phyloP scores from a whole-genome alignment of 495 filamentous ascomycete species.

The Aspergillus heteromorphus region DNA sequence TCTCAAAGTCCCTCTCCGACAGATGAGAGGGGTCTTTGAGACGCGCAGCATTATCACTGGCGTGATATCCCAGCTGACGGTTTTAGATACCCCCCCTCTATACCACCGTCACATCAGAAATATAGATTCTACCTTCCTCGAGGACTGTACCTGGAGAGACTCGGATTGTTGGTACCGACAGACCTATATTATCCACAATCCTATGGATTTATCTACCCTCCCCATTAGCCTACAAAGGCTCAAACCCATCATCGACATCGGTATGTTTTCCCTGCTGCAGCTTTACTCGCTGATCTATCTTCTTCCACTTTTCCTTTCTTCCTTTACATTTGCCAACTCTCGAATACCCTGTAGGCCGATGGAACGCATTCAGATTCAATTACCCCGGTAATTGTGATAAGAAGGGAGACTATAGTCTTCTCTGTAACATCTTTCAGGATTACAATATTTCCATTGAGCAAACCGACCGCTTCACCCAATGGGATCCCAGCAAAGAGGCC shows the following conservation, averaged over 20 bases:
- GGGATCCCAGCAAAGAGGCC: conserved; percentile 6
- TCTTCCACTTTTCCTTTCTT: conserved; percentile 3
- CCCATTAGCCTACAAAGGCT: conserved; percentile 52
- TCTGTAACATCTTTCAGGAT: conserved; percentile 58
- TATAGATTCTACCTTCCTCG: conserved; percentile 32
- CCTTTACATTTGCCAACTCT: not conserved
- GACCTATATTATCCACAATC: conserved; percentile 58
- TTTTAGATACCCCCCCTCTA: conserved; percentile 58
- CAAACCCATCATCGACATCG: conserved; percentile 67
- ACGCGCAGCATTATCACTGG: conserved; percentile 26
- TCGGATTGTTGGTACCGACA: conserved; percentile 70
- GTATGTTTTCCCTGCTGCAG: conserved; percentile 31
- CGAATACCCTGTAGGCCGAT: conserved; percentile 20
- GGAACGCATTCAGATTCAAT: conserved; percentile 38
- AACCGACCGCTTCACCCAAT: conserved; percentile 19
- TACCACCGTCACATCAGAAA: conserved; percentile 54
- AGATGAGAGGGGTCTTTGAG: conserved; percentile 53
- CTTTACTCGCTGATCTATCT: not conserved
- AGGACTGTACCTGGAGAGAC: conserved; percentile 53
- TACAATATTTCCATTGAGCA: conserved; percentile 59
- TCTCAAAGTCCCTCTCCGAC: conserved; percentile 59
- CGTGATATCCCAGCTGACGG: conserved; percentile 47
- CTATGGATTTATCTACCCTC: conserved; percentile 22
- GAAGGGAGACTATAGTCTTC: conserved; percentile 35
- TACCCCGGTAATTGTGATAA: conserved; percentile 15